Percentiles rank a stretch among this genome's conserved stretches.
Conservation (phyloP, 2,329 filamentous ascomycete genomes). For the Curvularia spicifera region DNA sequence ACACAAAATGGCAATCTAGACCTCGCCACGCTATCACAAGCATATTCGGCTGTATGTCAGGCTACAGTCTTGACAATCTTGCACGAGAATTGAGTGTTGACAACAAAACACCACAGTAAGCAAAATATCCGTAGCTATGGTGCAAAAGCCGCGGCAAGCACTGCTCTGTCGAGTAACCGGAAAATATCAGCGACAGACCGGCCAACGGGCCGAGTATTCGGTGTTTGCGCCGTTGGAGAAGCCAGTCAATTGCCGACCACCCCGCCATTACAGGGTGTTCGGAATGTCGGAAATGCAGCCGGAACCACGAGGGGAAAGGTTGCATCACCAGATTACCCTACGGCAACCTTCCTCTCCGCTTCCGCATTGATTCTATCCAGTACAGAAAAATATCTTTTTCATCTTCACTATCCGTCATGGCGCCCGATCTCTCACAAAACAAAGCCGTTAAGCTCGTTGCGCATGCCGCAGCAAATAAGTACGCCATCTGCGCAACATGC, state of each 20-base stretch:
- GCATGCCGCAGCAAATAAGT: conserved; percentile 61
- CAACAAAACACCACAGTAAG: background rate
- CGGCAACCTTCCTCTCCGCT: background rate
- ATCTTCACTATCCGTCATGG: conserved; percentile 46
- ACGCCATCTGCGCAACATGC: conserved; percentile 68
- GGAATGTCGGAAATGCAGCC: conserved; percentile 27
- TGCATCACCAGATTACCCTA: conserved; percentile 8
- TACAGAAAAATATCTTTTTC: background rate
- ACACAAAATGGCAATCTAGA: background rate
- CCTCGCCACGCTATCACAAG: background rate
- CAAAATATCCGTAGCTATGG: background rate
- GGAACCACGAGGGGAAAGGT: conserved; percentile 19
- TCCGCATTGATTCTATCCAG: background rate
- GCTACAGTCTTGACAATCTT: background rate
- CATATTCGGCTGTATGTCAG: background rate
- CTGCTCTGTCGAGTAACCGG: conserved; percentile 2
- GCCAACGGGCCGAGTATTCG: conserved; percentile 26
- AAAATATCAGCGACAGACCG: conserved; percentile 16
- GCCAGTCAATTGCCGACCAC: conserved; percentile 21
- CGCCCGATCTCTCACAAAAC: conserved; percentile 56
- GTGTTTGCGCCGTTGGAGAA: conserved; percentile 22
- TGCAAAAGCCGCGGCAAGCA: conserved; percentile 6
- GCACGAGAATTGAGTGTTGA: background rate
- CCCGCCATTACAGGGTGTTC: conserved; percentile 17
- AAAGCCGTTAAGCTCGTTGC: conserved; percentile 59